Evolutionary conservation across 148 eudicot genomes (phyloP).

Genomic region (Cornus suecica): DNA sequence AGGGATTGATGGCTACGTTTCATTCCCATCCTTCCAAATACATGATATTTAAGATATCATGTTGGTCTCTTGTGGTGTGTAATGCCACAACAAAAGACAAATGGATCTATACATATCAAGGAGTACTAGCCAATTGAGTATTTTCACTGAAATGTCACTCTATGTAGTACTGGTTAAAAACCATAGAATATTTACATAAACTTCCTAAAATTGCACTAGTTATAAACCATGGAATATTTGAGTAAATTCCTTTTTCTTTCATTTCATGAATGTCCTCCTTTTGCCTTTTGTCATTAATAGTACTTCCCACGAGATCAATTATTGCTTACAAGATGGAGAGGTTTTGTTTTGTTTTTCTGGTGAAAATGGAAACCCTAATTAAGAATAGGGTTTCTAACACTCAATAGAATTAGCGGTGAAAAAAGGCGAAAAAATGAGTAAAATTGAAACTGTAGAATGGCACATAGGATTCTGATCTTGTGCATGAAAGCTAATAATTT

Average conservation of each 20-base stretch:
- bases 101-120: conserved; percentile 1
- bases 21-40: conserved; percentile 22
- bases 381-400: too few species aligned
- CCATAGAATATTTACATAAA: not conserved
- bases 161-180: not conserved
- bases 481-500: not conserved
- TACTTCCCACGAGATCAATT: too few species aligned
- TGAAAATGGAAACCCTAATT: not conserved
- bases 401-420: too few species aligned
- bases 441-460: not conserved
- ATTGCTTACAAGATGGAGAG: not conserved
- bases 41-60: conserved; percentile 3
- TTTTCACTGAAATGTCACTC: not conserved
- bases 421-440: not conserved
- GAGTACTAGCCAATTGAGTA: conserved; percentile 13
- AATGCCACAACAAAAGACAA: conserved; percentile 19
- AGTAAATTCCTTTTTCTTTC: too few species aligned
- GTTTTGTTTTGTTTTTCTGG: not conserved
- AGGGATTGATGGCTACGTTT: conserved; percentile 17
- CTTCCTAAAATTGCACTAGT: too few species aligned
- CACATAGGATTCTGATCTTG: too few species aligned
- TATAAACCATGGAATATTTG: too few species aligned
- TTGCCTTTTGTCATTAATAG: too few species aligned
- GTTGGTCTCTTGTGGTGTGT: conserved; percentile 14
- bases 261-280: not conserved